Evolutionary conservation across 2,329 filamentous ascomycete genomes (phyloP), one percentile per base, ranked within the genome.

Genomic region (Lachnellula hyalina): DNA sequence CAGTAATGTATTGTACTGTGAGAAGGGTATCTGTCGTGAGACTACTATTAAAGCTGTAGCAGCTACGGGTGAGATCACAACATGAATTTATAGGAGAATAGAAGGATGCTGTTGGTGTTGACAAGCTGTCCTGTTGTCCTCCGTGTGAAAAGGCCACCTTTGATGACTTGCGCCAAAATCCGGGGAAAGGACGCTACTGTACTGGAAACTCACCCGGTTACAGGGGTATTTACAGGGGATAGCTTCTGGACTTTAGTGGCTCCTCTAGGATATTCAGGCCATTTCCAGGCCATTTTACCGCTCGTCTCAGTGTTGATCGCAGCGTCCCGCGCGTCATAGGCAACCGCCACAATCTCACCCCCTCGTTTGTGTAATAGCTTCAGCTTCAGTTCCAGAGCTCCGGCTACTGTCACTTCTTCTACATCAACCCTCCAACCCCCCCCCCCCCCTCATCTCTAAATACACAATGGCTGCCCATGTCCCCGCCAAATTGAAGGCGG

Each of bases 401-500:
- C 28, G 28, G 28, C 8, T 28, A 28, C 28, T 28, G 9, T 0
- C 9, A 9, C 7, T 28, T 28, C 8, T 9, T 28, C 28, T 28
- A 21, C 21, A 21, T 21, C 21, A 21, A 40, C 36, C 2, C 12
- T 40, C 36, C 3, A 46, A 7, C 4, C 7, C n/a, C n/a, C 19
- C 46, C n/a, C n/a, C n/a, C n/a, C n/a, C n/a, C n/a, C n/a, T n/a
- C 8, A 28, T 34, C 12, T 34, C 46, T 15, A 17, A 7, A 7
- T 12, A 8, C 17, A 23, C 45, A 48, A 96, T 96, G 92, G 83
- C 89, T 49, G 79, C 82, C 65, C 76, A 77, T 53, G 76, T 93
- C 54, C 90, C 90, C 15, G 77, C 81, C 35, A 82, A 82, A 67
- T 79, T 99, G 66, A 91, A 88, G 74, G 77, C 85, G 54, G 85